A percentile compares a stretch with the other conserved stretches of the same genome.
Evolutionary conservation across 768 basidiomycete species (phyloP).

Genomic region (Leccinum disarticulatum): DNA sequence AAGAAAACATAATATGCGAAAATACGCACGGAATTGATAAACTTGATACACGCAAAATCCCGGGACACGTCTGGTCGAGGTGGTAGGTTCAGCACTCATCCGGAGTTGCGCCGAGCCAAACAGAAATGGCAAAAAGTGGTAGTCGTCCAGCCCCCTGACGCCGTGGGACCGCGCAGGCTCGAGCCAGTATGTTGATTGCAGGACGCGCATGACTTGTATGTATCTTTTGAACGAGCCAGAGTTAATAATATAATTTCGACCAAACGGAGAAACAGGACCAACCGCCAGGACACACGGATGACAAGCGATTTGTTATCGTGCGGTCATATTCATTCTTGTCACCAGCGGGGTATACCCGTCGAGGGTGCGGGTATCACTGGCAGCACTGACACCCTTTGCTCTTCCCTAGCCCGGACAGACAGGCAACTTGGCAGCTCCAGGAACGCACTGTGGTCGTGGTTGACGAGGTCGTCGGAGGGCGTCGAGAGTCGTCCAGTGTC

Average conservation of each 20-base stretch:
- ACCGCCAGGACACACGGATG: conserved; percentile 88
- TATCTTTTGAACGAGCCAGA: conserved; percentile 42
- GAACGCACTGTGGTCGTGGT: no score
- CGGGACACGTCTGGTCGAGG: conserved; percentile 15
- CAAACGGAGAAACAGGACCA: conserved; percentile 11
- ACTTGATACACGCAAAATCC: conserved; percentile 94
- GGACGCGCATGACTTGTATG: conserved; percentile 73
- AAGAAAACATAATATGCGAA: neutral
- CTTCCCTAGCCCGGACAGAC: no score
- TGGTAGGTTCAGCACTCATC: conserved; percentile 8
- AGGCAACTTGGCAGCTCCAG: no score
- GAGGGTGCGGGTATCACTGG: no score
- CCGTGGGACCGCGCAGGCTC: conserved; percentile 99
- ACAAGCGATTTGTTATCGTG: conserved; percentile 77
- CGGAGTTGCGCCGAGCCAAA: conserved; percentile 79
- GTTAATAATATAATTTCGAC: neutral
- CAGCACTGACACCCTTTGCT: no score
- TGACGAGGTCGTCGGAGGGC: no score
- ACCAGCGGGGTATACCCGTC: no score
- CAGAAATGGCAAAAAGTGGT: conserved; percentile 91
- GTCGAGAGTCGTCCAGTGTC: no score
- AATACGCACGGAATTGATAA: conserved; percentile 83
- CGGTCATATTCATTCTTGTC: neutral
- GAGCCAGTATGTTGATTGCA: conserved; percentile 95
- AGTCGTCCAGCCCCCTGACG: conserved; percentile 96